These are phyloP conservation scores for Pyrus pyrifolia DNA, from an alignment of 306 rosid genomes.

Conservation along the genomic window DNA sequence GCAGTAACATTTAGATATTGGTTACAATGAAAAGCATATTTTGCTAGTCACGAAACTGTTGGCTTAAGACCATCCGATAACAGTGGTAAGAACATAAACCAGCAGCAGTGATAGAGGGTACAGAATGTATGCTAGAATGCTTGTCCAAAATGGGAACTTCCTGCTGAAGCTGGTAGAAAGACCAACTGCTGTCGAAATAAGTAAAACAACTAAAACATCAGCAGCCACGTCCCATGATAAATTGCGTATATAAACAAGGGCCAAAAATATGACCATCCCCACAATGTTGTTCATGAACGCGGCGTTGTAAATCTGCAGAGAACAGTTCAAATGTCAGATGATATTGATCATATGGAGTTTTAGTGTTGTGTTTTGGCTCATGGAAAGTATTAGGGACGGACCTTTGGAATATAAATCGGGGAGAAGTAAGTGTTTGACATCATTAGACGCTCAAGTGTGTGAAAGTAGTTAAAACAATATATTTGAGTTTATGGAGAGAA, in stretches of 20 bases:
- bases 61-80: slow-evolving; percentile 26
- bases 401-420: too few relatives aligned
- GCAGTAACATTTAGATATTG: too few relatives aligned
- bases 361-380: too few relatives aligned
- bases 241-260: slow-evolving; percentile 27
- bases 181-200: slow-evolving; percentile 20
- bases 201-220: slow-evolving; percentile 20
- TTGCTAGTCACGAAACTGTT: too few relatives aligned
- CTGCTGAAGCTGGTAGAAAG: slow-evolving; percentile 12
- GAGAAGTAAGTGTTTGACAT: too few relatives aligned
- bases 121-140: slow-evolving; percentile 17
- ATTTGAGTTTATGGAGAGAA: neutral
- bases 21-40: too few relatives aligned
- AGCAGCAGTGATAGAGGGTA: slow-evolving; percentile 28
- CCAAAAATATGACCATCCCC: slow-evolving; percentile 24
- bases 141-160: slow-evolving; percentile 32
- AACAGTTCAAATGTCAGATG: neutral
- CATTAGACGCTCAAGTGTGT: neutral
- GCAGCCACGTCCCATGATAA: slow-evolving; percentile 31
- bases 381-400: too few relatives aligned
- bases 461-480: neutral
- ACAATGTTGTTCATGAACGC: slow-evolving; percentile 33
- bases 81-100: slow-evolving; percentile 19
- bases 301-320: slow-evolving; percentile 30
- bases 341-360: too few relatives aligned